Evolutionary conservation across 108 stramenopile species (phyloP), one percentile per base, ranked within the genome.

Genomic region (Tribonema minus): DNA sequence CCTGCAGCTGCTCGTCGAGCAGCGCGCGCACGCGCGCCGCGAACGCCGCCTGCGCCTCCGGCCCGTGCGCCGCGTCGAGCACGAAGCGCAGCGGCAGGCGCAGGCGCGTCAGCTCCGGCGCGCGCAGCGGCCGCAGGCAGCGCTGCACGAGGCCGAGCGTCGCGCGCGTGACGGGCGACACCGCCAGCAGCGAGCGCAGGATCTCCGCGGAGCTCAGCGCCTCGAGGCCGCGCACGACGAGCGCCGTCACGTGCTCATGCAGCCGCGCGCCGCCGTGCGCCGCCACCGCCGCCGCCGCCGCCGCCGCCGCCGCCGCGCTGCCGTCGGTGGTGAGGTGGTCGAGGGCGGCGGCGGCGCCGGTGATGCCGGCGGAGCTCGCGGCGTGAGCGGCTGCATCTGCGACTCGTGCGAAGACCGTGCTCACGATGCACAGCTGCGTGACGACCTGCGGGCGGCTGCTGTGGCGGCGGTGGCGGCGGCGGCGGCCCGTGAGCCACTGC

Each of bases 211-310:
- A 58, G 69, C 59, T 58, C 3, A 58, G 31, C 58, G 25, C 59
- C 2, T 70, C 69, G 25, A 58, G 58, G 69, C 59, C 58, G 28
- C n/a, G n/a, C n/a, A n/a, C n/a, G n/a, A n/a, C n/a, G n/a, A n/a
- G 31, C 31, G n/a, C n/a, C n/a, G n/a, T n/a, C 0, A 27, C 30
- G 7, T 23, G 30, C 67, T 62, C 31, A 2, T 31, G 61, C 29
- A 32, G 61, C 61, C 32, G 61, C 29, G 7, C 6, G 34, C 58
- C 69, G 58, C 58, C 58, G 1, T n/a, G 35, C 31, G 30, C 15
- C 5, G 63, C 9, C 3, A 12, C 9, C 23, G 32, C 34, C 32
- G 41, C n/a, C 30, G 39, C 39, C 67, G 40, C 40, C 40, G n/a
- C n/a, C n/a, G n/a, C n/a, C n/a, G n/a, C n/a, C n/a, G n/a, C n/a